These are phyloP conservation scores for Spatholobus suberectus DNA, from an alignment of 306 rosid species.

Conservation along the genomic window DNA sequence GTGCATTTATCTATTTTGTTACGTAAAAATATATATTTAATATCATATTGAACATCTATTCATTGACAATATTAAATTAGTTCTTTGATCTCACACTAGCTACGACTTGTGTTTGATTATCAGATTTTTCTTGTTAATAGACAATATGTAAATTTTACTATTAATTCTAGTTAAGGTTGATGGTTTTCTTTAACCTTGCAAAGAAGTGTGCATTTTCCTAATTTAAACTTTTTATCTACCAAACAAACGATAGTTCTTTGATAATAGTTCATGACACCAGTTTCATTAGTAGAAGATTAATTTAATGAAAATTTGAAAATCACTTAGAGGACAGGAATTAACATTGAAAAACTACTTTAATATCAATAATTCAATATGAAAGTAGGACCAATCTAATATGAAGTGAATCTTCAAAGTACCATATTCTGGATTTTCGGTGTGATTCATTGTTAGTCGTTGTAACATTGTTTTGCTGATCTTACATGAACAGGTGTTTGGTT, in stretches of 20 bases:
- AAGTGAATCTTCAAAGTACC: background rate
- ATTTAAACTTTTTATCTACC: too few relatives aligned
- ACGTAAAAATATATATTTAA: background rate
- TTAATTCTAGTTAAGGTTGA: too few relatives aligned
- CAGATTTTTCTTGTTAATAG: too few relatives aligned
- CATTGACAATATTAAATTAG: background rate
- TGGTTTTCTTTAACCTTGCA: too few relatives aligned
- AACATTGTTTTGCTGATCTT: background rate
- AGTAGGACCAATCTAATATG: background rate
- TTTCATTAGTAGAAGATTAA: background rate
- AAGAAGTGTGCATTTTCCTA: too few relatives aligned
- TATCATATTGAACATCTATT: background rate
- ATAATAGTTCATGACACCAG: background rate
- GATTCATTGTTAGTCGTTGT: background rate
- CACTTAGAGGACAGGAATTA: background rate
- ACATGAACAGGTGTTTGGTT: conserved; percentile 73
- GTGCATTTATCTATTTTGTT: background rate
- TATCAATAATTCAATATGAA: background rate
- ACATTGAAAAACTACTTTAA: background rate
- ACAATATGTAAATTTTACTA: too few relatives aligned
- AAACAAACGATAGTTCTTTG: background rate
- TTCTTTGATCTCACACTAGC: too few relatives aligned
- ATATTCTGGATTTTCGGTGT: background rate
- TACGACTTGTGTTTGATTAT: too few relatives aligned
- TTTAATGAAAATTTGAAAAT: background rate